Base-by-base conservation (phyloP, 1,284 basidiomycete species). In the Amylostereum chailletii region DNA sequence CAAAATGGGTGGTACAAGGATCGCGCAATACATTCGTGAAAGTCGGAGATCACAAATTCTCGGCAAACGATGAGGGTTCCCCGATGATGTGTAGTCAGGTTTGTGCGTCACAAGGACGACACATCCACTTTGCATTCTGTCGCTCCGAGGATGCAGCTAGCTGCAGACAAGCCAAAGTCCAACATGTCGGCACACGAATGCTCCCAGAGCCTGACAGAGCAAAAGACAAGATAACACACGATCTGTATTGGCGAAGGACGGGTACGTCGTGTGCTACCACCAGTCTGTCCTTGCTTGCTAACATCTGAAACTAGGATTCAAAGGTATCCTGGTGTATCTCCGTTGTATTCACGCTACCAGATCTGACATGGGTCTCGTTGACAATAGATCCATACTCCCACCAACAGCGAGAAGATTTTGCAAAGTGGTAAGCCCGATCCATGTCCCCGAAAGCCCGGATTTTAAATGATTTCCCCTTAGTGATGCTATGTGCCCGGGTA, bases 21-120 rank as follows among this genome's bases (percentile, higher is more conserved):
- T 65, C 69, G 0, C 72, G 79, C 30, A 70, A 68, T 8, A 65
- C 65, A 0, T 59, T 65, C 1, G 53, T 81, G 0, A 81, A 83
- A 53, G 62, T 82, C 1, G 69, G 74, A 51, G 79, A 79, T 2
- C 70, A 70, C 45, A 76, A 71, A 48, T 83, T 79, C 57, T 75
- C 69, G 1, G 57, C 74, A 0, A 70, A 72, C 19, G 79, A 82
- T 46, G 75, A 78, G 43, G 80, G 81, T 9, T 79, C 77, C 1
- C 81, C 81, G 0, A 79, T 82, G 75, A 68, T 83, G 63, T 83
- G 81, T 58, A 78, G 71, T 44, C 64, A 82, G 11, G 59, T 79
- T 26, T 83, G 81, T 52, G 66, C 70, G 1, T 65, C 71, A 6
- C 67, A 81, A 61, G 79, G 78, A 1, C 56, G 70, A 31, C 81